Evolutionary conservation across 2,329 filamentous ascomycete genomes (phyloP), one percentile per base, ranked within the genome.

Genomic region (Penicillium sp.): DNA sequence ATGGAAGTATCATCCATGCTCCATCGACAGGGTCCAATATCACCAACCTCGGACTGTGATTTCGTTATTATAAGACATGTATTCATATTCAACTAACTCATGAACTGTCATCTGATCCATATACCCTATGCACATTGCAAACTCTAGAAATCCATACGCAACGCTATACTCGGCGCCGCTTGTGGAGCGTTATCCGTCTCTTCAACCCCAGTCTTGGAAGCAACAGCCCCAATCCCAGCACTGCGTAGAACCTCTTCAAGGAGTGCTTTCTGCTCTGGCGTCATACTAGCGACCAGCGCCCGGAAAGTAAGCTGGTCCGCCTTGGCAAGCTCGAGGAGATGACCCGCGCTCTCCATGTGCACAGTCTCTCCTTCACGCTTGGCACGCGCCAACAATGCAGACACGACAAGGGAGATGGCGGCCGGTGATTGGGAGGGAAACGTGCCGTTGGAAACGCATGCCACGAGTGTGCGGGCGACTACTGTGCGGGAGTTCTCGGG

Each of bases 71-170:
- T n/a, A n/a, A n/a, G n/a, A n/a, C n/a, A n/a, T n/a, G n/a, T n/a
- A n/a, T 40, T 25, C 46, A 38, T n/a, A n/a, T 44, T 22, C 31
- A 30, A 39, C 25, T 49, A 13, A 36, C 19, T 50, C 47, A 19
- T 50, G 35, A 45, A 16, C 7, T 14, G 28, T 47, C 16, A 13
- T 47, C 16, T 35, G 37, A 22, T 10, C 12, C 38, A 18, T 30
- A 40, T 46, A 31, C 14, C 16, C 11, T 53, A 50, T 53, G 44
- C 18, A 50, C 22, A 30, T 1, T 53, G 44, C 18, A 50, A 28
- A 30, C 1, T 33, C 28, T 56, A 88, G 78, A 99, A 97, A 69
- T 95, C 80, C 88, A 97, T 95, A 79, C 95, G 93, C 65, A 99
- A 72, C 46, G 89, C 89, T 77, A 99, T 99, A 55, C 77, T 93